These are phyloP conservation scores for Hypoxylon sp. DNA, from an alignment of 2,329 filamentous ascomycete species.

Conservation along the genomic window DNA sequence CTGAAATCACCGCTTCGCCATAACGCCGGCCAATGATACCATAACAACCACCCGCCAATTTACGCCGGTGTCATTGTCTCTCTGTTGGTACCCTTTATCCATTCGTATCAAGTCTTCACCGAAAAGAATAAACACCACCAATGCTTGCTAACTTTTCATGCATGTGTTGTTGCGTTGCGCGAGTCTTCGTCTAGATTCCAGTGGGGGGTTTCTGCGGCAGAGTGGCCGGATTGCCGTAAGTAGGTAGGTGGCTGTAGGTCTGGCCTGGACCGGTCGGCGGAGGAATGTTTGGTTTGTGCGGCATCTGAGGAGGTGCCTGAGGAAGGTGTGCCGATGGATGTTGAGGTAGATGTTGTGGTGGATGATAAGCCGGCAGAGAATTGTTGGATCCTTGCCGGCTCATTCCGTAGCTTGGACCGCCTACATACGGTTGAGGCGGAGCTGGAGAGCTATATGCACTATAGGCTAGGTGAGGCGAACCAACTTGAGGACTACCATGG, in stretches of 20 bases:
- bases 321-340: slow-evolving; percentile 59
- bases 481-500: slow-evolving; percentile 67
- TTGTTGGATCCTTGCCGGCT: slow-evolving; percentile 68
- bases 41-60: slow-evolving; percentile 46
- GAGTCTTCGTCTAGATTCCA: slow-evolving; percentile 58
- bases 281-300: slow-evolving; percentile 61
- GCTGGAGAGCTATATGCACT: slow-evolving; percentile 62
- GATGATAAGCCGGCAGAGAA: slow-evolving; percentile 65
- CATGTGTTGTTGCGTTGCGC: slow-evolving; percentile 41
- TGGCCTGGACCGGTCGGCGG: slow-evolving; percentile 54
- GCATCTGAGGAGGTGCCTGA: slow-evolving; percentile 58
- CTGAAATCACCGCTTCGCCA: slow-evolving; percentile 37
- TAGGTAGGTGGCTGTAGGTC: slow-evolving; percentile 66
- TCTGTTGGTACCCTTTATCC: slow-evolving; percentile 47
- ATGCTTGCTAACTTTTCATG: slow-evolving; percentile 51
- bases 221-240: slow-evolving; percentile 71
- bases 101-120: slow-evolving; percentile 41
- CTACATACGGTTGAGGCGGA: slow-evolving; percentile 62
- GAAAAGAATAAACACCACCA: slow-evolving; percentile 50
- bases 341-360: slow-evolving; percentile 56
- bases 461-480: slow-evolving; percentile 65
- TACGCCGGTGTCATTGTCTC: slow-evolving; percentile 49
- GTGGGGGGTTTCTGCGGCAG: slow-evolving; percentile 71
- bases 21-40: slow-evolving; percentile 50
- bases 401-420: slow-evolving; percentile 65